Percentiles rank a stretch among this genome's conserved stretches.
Evolutionary conservation across 108 stramenopile genomes (phyloP).

Genomic region (Skeletonema grethae): DNA sequence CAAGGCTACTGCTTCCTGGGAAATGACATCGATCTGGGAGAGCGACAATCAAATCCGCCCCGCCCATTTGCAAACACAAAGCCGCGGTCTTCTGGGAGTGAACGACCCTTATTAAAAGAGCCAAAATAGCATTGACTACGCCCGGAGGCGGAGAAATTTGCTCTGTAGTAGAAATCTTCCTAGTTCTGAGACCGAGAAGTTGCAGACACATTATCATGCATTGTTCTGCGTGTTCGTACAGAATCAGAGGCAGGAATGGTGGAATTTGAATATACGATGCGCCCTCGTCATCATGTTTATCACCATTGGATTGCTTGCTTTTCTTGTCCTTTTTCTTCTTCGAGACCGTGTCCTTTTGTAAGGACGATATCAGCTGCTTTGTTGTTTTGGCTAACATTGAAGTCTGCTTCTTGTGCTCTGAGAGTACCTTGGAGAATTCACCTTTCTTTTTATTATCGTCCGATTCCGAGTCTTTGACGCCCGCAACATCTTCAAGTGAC

Average conservation of each 20-base stretch:
- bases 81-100: conserved; percentile 64
- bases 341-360: conserved; percentile 25
- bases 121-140: conserved; percentile 47
- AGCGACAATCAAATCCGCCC: conserved; percentile 69
- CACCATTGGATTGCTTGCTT: conserved; percentile 12
- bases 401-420: conserved; percentile 62
- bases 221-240: conserved; percentile 40
- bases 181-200: conserved; percentile 56
- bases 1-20: conserved; percentile 66
- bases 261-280: conserved; percentile 53
- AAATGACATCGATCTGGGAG: conserved; percentile 69
- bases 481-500: conserved; percentile 43
- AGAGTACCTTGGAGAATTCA: conserved; percentile 54
- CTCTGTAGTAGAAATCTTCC: conserved; percentile 24
- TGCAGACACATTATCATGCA: conserved; percentile 68
- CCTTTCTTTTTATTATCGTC: conserved; percentile 27
- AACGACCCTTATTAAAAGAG: conserved; percentile 77
- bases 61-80: conserved; percentile 70
- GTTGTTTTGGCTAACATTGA: conserved; percentile 28
- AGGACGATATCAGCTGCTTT: conserved; percentile 43
- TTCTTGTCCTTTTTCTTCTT: conserved; percentile 21
- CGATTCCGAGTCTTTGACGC: conserved; percentile 32
- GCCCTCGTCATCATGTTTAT: conserved; percentile 5
- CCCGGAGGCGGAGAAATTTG: conserved; percentile 54
- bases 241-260: conserved; percentile 66